Evolutionary conservation across 768 basidiomycete species (phyloP).

Genomic region (Podaxis sp.): DNA sequence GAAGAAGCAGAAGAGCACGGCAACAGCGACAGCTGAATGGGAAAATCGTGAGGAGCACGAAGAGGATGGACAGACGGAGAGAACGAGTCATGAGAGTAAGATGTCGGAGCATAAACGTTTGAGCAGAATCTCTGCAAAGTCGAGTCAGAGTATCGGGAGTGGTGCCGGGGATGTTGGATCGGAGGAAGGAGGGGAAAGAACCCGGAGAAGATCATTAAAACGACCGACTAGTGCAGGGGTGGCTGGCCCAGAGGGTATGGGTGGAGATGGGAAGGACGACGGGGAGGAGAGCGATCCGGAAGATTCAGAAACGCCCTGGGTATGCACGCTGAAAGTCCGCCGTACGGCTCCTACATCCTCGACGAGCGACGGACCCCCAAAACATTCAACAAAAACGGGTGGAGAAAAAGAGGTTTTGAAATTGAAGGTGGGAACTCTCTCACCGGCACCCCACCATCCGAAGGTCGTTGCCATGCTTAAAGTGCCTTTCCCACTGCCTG

Average conservation of each 20-base stretch:
- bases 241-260: conserved; percentile 10
- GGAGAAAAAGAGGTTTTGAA: conserved; percentile 33
- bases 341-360: conserved; percentile 29
- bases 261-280: conserved; percentile 38
- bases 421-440: conserved; percentile 80
- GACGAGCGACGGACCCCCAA: conserved; percentile 9
- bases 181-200: conserved; percentile 30
- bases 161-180: conserved; percentile 20
- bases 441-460: conserved; percentile 94
- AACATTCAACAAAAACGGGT: conserved; percentile 1
- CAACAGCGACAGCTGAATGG: background rate
- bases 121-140: conserved; percentile 28
- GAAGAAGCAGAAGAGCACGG: background rate
- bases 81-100: conserved; percentile 5
- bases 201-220: conserved; percentile 18
- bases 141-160: conserved; percentile 38
- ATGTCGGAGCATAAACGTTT: conserved; percentile 23
- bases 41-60: background rate
- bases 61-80: conserved; percentile 10
- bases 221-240: conserved; percentile 6
- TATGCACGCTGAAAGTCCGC: conserved; percentile 76
- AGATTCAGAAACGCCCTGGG: conserved; percentile 96
- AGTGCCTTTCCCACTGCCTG: conserved; percentile 85
- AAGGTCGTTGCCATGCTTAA: conserved; percentile 91
- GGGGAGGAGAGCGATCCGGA: conserved; percentile 91